Conservation (phyloP, 257 asterid species). For the Solanum ossicruentum region DNA sequence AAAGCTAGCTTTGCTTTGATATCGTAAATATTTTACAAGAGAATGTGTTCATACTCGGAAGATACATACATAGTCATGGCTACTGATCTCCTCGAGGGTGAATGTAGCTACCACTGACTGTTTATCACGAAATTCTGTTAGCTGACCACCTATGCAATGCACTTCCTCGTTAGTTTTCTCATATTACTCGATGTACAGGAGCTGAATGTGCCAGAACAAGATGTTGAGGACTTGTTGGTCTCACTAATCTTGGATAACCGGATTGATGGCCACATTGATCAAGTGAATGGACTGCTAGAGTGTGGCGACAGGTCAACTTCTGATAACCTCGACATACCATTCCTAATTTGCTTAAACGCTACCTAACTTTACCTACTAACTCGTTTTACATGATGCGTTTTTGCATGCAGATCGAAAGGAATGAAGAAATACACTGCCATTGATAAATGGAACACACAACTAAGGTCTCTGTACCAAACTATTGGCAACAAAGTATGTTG, state of each 20-base stretch:
- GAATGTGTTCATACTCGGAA: neutral
- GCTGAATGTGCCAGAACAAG: constrained; percentile 92
- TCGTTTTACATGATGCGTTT: neutral
- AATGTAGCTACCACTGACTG: neutral
- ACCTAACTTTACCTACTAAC: neutral
- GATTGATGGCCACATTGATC: constrained; percentile 84
- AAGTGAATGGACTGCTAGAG: constrained; percentile 62
- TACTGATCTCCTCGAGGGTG: neutral
- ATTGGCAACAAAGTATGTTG: constrained; percentile 71
- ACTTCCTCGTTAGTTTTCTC: neutral
- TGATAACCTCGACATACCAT: neutral
- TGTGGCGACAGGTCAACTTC: constrained; percentile 43
- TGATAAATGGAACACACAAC: constrained; percentile 97
- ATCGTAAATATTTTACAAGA: neutral
- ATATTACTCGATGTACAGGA: constrained; percentile 32
- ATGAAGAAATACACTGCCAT: constrained; percentile 86
- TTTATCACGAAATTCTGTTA: neutral
- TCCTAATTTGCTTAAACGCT: neutral
- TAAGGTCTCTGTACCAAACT: constrained; percentile 66
- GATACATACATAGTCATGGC: neutral
- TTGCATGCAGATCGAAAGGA: constrained; percentile 63
- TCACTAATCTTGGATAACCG: constrained; percentile 89
- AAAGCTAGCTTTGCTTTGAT: neutral
- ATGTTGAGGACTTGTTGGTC: constrained; percentile 81
- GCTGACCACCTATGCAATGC: neutral